Percentiles rank a stretch among this genome's conserved stretches.
phyloP scores from a whole-genome alignment of 306 rosid genomes.

The Prinsepia uniflora region DNA sequence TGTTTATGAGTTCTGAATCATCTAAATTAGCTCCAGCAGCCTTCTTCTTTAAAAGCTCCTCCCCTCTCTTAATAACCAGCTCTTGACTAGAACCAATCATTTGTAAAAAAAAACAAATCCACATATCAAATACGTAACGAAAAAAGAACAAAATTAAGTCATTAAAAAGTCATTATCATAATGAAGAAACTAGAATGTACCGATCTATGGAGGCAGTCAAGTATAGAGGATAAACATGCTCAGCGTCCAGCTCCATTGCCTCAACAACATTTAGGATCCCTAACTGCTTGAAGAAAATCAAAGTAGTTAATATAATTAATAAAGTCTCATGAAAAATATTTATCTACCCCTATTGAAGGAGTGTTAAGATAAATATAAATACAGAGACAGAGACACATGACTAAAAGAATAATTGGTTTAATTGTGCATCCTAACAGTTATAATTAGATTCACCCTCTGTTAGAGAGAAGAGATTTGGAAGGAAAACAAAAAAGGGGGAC shows the following conservation, averaged over 20 bases:
- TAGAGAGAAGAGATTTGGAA: background rate
- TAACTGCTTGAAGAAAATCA: constrained; percentile 59
- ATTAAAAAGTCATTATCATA: constrained; percentile 2
- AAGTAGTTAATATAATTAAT: constrained; percentile 27
- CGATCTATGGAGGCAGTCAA: constrained; percentile 71
- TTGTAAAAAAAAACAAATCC: constrained; percentile 22
- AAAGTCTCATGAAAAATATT: background rate
- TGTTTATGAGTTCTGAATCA: constrained; percentile 65
- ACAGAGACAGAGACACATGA: background rate
- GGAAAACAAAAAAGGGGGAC: background rate
- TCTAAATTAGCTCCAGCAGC: constrained; percentile 76
- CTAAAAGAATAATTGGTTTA: background rate
- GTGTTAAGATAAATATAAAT: background rate
- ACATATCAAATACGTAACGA: constrained; percentile 30
- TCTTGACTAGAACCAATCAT: constrained; percentile 78
- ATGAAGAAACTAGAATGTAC: constrained; percentile 42
- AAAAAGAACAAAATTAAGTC: constrained; percentile 19
- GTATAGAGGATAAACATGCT: constrained; percentile 81
- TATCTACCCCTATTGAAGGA: background rate
- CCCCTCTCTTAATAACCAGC: constrained; percentile 83
- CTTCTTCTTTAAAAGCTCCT: constrained; percentile 94
- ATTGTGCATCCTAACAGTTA: background rate
- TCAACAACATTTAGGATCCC: constrained; percentile 85
- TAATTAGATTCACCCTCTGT: background rate
- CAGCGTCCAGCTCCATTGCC: constrained; percentile 73